phyloP scores from a whole-genome alignment of 108 stramenopile species.

The Cyclotella atomus region DNA sequence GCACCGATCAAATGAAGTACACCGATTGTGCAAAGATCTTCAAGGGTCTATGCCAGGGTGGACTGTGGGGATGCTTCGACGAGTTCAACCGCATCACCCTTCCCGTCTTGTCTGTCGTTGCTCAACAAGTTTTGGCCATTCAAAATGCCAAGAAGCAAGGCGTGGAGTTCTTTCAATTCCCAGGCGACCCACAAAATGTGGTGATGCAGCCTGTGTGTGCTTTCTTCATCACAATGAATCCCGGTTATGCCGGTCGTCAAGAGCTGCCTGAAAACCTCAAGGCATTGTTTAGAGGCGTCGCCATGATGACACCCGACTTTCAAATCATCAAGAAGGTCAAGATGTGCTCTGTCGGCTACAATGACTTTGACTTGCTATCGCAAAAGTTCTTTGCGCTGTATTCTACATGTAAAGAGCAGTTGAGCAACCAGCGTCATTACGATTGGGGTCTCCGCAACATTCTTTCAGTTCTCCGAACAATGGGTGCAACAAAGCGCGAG shows the following conservation, averaged over 20 bases:
- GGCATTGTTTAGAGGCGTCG: constrained; percentile 92
- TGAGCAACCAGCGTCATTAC: constrained; percentile 91
- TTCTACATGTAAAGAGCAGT: constrained; percentile 89
- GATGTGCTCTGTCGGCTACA: constrained; percentile 91
- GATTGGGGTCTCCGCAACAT: constrained; percentile 93
- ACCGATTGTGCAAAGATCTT: constrained; percentile 94
- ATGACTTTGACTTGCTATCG: constrained; percentile 78
- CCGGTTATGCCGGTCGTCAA: constrained; percentile 93
- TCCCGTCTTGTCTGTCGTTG: constrained; percentile 92
- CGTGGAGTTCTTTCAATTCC: constrained; percentile 80
- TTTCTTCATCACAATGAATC: constrained; percentile 96
- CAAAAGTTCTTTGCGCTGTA: constrained; percentile 90
- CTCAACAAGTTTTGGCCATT: constrained; percentile 90
- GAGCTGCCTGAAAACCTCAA: constrained; percentile 95
- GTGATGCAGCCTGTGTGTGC: constrained; percentile 81
- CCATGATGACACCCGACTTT: constrained; percentile 95
- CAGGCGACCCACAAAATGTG: constrained; percentile 91
- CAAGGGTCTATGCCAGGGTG: constrained; percentile 92
- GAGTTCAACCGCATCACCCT: constrained; percentile 94
- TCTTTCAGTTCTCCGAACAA: constrained; percentile 87
- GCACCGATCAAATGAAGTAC: constrained; percentile 92
- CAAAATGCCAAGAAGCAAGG: constrained; percentile 92
- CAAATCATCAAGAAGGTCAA: constrained; percentile 96
- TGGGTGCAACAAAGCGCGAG: constrained; percentile 88
- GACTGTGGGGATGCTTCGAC: constrained; percentile 94